Evolutionary conservation across 148 eudicot genomes (phyloP).

Genomic region (Heliamphora exappendiculata): DNA sequence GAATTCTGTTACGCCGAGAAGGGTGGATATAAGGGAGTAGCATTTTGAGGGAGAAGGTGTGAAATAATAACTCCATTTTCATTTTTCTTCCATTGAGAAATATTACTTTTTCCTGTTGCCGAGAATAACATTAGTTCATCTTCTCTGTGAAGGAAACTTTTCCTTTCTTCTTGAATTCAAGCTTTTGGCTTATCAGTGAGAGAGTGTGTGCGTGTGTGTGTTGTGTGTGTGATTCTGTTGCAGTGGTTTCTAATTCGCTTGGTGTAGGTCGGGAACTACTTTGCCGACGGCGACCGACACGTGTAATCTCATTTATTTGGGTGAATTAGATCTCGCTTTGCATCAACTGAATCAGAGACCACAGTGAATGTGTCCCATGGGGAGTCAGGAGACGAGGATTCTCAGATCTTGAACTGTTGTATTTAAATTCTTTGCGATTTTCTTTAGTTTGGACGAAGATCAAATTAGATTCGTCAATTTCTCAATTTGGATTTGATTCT

Average conservation of each 20-base stretch:
- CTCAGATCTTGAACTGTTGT: slow-evolving; percentile 9
- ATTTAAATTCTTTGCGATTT: background rate
- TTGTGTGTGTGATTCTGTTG: slow-evolving; percentile 24
- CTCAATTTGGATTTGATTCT: background rate
- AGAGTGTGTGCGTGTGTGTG: too few species aligned
- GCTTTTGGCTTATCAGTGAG: too few species aligned
- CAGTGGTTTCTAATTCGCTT: slow-evolving; percentile 90
- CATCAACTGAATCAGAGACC: slow-evolving; percentile 74
- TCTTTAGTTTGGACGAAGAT: background rate
- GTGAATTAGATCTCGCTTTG: slow-evolving; percentile 52
- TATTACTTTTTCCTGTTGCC: too few species aligned
- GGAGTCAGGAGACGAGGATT: background rate
- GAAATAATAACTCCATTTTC: too few species aligned
- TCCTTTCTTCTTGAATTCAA: too few species aligned
- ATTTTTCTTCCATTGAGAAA: too few species aligned
- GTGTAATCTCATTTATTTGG: background rate
- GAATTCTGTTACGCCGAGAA: too few species aligned
- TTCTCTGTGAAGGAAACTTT: too few species aligned
- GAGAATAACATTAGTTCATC: too few species aligned
- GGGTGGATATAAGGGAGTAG: too few species aligned
- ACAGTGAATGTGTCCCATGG: slow-evolving; percentile 16
- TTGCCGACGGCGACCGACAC: slow-evolving; percentile 17
- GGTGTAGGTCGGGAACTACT: slow-evolving; percentile 99
- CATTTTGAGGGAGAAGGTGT: too few species aligned
- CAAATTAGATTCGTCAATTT: background rate